Base-by-base conservation (phyloP, 2,329 filamentous ascomycete genomes). In the Fusarium phyllophilum region DNA sequence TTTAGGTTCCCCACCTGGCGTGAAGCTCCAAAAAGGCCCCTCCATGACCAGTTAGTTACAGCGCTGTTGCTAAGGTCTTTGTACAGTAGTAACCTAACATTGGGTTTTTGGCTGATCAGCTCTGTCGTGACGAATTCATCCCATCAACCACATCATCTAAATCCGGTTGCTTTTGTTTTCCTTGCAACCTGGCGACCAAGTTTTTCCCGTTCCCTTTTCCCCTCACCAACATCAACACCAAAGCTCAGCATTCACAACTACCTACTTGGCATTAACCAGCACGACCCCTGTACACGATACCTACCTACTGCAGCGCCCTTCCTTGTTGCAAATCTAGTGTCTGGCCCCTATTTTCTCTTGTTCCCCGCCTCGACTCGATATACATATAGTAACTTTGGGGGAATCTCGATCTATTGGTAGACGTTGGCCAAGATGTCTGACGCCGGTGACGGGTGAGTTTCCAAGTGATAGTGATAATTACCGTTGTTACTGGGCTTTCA, bases 351-450 rank as follows among this genome's bases (percentile, higher is more conserved):
- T 70, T 59, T 62, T 59, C 45, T 42, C 31, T 65, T 41, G 44
- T 66, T 70, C 70, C 70, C 70, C 70, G 70, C 70, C 70, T 66
- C 55, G 34, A 51, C 42, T 59, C 45, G 34, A 51, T 18, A 41
- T n/a, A 39, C 38, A 62, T 26, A 34, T 44, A 62, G 56, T 38
- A 45, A 46, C 51, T 55, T 52, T 63, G 24, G 48, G 41, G 48
- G 36, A 36, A 38, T 36, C 36, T 48, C 33, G 51, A 48, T 41
- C 48, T 39, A 66, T 63, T 72, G 59, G 57, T 54, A 72, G 69
- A 64, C 58, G 34, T 62, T 39, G 57, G 63, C 68, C 66, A 73
- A 71, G 56, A 78, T 78, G 76, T 76, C 75, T 75, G 76, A 78
- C 58, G 60, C 70, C 63, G 76, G 76, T 29, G 76, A 76, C 33